Evolutionary conservation across 352 stramenopile species (phyloP).

Genomic region (Phytophthora chlamydospora): DNA sequence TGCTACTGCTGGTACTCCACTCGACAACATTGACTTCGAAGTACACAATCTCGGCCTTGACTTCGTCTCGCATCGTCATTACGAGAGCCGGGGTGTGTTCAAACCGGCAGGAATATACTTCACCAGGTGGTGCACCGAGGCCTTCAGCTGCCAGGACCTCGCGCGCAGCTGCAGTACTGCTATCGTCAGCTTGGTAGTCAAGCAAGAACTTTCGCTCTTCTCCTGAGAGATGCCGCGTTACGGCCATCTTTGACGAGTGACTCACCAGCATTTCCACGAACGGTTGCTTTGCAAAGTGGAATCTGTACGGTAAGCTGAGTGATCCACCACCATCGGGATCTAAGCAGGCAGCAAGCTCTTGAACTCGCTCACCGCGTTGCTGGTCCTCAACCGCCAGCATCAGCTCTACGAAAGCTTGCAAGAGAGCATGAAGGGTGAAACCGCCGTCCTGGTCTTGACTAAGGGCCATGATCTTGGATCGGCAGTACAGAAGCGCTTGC

Average conservation of each 20-base stretch:
- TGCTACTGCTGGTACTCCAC: slow-evolving; percentile 42
- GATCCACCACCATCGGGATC: slow-evolving; percentile 49
- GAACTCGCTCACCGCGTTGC: slow-evolving; percentile 51
- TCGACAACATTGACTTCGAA: slow-evolving; percentile 82
- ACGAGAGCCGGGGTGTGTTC: slow-evolving; percentile 77
- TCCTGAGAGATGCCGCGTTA: slow-evolving; percentile 72
- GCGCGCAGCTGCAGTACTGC: slow-evolving; percentile 12
- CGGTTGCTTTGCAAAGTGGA: slow-evolving; percentile 68
- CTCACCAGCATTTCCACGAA: slow-evolving; percentile 82
- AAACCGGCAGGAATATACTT: slow-evolving; percentile 79
- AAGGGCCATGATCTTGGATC: slow-evolving; percentile 86
- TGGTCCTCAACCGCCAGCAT: slow-evolving; percentile 86
- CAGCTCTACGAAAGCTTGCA: slow-evolving; percentile 85
- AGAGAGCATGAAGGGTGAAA: slow-evolving; percentile 73
- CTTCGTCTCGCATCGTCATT: slow-evolving; percentile 68
- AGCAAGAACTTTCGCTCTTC: slow-evolving; percentile 83
- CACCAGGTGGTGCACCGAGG: slow-evolving; percentile 22
- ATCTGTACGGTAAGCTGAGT: slow-evolving; percentile 76
- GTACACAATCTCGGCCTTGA: slow-evolving; percentile 84
- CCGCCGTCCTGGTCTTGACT: slow-evolving; percentile 83
- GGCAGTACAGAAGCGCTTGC: slow-evolving; percentile 76
- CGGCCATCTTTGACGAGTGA: slow-evolving; percentile 80
- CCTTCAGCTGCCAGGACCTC: slow-evolving; percentile 28
- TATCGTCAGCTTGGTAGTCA: slow-evolving; percentile 63
- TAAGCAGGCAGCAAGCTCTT: slow-evolving; percentile 60